A percentile compares a stretch with the other conserved stretches of the same genome.
Evolutionary conservation across 805 yeast genomes (phyloP).

Genomic region (Metschnikowia peoriensis): DNA sequence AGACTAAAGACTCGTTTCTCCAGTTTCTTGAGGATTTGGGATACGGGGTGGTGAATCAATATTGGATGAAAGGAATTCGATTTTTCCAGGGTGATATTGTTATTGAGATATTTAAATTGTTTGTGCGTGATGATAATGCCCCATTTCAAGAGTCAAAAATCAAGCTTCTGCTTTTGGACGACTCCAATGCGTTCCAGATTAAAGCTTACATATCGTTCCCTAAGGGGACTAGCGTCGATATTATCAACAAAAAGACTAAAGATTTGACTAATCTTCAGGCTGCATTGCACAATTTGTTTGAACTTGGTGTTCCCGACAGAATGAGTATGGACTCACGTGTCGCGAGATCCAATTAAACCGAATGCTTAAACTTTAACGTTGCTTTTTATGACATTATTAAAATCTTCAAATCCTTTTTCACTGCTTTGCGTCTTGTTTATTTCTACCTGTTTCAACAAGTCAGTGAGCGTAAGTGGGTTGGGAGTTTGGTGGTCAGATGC

Average conservation of each 20-base stretch:
- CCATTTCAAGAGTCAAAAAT: slow-evolving; percentile 24
- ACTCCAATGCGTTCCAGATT: slow-evolving; percentile 56
- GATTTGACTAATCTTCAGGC: slow-evolving; percentile 61
- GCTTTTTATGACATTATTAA: neutral
- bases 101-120: slow-evolving; percentile 55
- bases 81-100: slow-evolving; percentile 61
- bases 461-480: slow-evolving; percentile 23
- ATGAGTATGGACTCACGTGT: slow-evolving; percentile 78
- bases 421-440: slow-evolving; percentile 1
- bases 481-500: slow-evolving; percentile 31
- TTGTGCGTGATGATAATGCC: slow-evolving; percentile 33
- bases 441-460: slow-evolving; percentile 13
- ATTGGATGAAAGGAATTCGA: slow-evolving; percentile 58
- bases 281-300: slow-evolving; percentile 65
- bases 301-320: slow-evolving; percentile 73
- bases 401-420: slow-evolving; percentile 1
- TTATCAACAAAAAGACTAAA: slow-evolving; percentile 61
- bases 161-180: slow-evolving; percentile 43
- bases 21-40: slow-evolving; percentile 62
- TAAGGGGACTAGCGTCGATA: slow-evolving; percentile 71
- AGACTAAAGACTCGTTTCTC: slow-evolving; percentile 37
- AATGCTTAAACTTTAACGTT: slow-evolving; percentile 3
- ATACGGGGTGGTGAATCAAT: slow-evolving; percentile 61
- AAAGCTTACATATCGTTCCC: slow-evolving; percentile 70
- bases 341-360: slow-evolving; percentile 7